Conservation (phyloP, 306 rosid genomes). For the Sphenostylis stenocarpa region DNA sequence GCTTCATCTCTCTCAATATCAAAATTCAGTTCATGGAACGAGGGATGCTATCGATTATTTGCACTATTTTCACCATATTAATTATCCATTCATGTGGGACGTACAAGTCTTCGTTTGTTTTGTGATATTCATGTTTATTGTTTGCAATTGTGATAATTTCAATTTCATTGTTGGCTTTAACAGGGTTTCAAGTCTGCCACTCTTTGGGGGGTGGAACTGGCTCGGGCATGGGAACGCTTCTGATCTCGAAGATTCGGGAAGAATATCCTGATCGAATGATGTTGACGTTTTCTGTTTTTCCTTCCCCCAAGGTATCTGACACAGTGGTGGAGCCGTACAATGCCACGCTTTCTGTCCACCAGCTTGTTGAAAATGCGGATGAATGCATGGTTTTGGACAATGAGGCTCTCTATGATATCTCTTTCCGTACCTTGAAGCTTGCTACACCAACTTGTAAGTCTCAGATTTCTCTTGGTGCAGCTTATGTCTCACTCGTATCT, state of each 20-base stretch:
- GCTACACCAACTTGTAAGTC: constrained; percentile 73
- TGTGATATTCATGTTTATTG: not conserved
- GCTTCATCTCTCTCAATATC: no score
- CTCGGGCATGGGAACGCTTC: constrained; percentile 72
- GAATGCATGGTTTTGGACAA: constrained; percentile 92
- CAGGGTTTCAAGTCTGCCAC: constrained; percentile 71
- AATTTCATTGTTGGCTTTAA: not conserved
- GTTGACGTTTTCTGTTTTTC: constrained; percentile 73
- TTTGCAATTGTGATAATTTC: not conserved
- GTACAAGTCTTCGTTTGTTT: not conserved
- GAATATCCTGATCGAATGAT: constrained; percentile 72
- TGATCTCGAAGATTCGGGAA: constrained; percentile 66
- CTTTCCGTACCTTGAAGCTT: constrained; percentile 87
- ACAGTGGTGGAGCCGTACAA: constrained; percentile 93
- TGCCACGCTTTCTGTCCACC: constrained; percentile 87
- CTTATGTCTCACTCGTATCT: not conserved
- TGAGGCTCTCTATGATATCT: constrained; percentile 85
- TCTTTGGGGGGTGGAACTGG: constrained; percentile 74
- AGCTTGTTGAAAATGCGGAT: constrained; percentile 87
- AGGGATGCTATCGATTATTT: not conserved
- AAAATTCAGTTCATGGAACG: no score
- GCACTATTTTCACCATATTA: not conserved
- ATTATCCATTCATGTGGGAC: no score
- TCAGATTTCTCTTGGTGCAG: not conserved
- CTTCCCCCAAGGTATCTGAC: constrained; percentile 89